Percentiles rank a stretch among this genome's conserved stretches.
These are phyloP conservation scores for Solanum aculeatissimum DNA, from an alignment of 305 asterid species.

Conservation along the genomic window DNA sequence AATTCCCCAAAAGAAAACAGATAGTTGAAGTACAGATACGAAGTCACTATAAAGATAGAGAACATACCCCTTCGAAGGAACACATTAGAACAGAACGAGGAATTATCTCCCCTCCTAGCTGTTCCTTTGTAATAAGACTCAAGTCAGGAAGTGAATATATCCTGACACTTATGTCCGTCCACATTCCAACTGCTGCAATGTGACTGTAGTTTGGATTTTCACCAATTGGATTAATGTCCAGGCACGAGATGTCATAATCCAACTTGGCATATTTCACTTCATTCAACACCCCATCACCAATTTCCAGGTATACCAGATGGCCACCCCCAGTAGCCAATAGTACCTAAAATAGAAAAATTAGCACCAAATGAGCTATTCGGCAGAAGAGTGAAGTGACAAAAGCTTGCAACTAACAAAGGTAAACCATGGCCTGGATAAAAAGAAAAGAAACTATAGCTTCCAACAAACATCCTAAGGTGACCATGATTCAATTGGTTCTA, in stretches of 20 bases:
- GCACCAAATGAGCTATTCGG: neutral
- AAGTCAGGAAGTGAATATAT: slow-evolving; percentile 82
- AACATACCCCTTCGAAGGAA: slow-evolving; percentile 82
- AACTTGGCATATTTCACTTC: slow-evolving; percentile 56
- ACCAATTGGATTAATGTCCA: slow-evolving; percentile 88
- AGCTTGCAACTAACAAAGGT: neutral
- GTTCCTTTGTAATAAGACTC: slow-evolving; percentile 44
- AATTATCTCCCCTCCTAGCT: slow-evolving; percentile 84
- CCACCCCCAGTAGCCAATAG: slow-evolving; percentile 94
- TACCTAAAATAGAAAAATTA: slow-evolving; percentile 34
- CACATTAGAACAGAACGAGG: slow-evolving; percentile 89
- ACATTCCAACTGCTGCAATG: slow-evolving; percentile 61
- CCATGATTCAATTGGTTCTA: neutral
- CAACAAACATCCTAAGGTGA: neutral
- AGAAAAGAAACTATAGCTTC: neutral
- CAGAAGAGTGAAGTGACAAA: neutral
- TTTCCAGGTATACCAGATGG: slow-evolving; percentile 77
- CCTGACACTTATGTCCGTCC: slow-evolving; percentile 21
- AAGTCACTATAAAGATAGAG: neutral
- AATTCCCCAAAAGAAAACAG: neutral
- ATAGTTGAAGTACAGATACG: neutral
- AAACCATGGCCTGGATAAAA: neutral
- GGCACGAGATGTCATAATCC: slow-evolving; percentile 87
- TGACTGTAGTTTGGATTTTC: slow-evolving; percentile 60
- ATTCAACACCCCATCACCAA: slow-evolving; percentile 69